A percentile compares a stretch with the other conserved stretches of the same genome.
These are phyloP conservation scores for Verticillium klebahnii DNA, from an alignment of 2,329 filamentous ascomycete species.

Conservation along the genomic window DNA sequence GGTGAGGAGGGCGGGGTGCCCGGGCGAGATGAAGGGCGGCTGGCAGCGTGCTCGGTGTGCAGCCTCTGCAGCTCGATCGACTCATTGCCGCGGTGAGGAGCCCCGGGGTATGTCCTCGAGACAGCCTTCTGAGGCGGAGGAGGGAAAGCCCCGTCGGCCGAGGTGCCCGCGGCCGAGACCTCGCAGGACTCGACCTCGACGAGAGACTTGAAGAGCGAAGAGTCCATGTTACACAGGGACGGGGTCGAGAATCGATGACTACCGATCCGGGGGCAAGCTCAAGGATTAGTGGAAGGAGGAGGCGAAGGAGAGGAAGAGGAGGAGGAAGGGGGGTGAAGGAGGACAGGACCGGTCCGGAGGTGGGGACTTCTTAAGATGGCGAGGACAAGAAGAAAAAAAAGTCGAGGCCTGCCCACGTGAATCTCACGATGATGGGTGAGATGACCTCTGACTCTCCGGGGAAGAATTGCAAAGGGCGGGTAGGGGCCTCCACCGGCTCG, in stretches of 20 bases:
- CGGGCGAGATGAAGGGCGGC: not conserved
- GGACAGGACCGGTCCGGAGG: not conserved
- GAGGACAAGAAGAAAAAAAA: not conserved
- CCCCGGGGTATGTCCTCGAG: conserved; percentile 32
- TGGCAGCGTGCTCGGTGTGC: conserved; percentile 3
- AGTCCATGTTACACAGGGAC: conserved; percentile 22
- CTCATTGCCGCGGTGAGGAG: conserved; percentile 22
- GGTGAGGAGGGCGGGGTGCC: conserved; percentile 4
- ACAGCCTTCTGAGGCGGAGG: conserved; percentile 29
- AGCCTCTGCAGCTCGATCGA: conserved; percentile 23
- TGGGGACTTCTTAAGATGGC: not conserved
- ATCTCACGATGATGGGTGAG: not conserved
- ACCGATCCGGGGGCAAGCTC: not conserved
- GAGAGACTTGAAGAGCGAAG: conserved; percentile 24
- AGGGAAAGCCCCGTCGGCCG: conserved; percentile 14
- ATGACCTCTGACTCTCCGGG: not conserved
- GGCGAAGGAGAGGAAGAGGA: not conserved
- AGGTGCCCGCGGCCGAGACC: conserved; percentile 3
- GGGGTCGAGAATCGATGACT: not conserved
- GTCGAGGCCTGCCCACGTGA: not conserved
- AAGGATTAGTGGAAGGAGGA: not conserved
- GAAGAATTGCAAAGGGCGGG: not conserved
- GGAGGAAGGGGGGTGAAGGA: not conserved
- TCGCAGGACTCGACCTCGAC: conserved; percentile 24
- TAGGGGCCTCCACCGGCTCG: not conserved